phyloP scores from a whole-genome alignment of 495 filamentous ascomycete genomes.

The Corynascus novoguineensis region DNA sequence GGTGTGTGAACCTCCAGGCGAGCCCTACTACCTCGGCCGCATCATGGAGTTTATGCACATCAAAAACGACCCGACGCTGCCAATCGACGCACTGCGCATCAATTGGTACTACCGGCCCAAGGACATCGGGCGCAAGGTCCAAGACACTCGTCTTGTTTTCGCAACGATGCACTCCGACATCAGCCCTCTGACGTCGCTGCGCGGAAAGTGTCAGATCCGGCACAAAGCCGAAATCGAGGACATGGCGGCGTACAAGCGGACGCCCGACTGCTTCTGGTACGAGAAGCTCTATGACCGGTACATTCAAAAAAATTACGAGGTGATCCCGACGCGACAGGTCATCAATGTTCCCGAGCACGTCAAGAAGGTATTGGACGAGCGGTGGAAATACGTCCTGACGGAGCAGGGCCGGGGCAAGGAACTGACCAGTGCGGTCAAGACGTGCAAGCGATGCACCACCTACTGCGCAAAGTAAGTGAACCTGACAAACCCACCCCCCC shows the following conservation, averaged over 20 bases:
- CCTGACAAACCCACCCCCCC: not conserved
- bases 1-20: conserved; percentile 93
- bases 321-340: conserved; percentile 84
- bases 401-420: conserved; percentile 90
- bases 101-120: conserved; percentile 98
- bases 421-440: conserved; percentile 91
- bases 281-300: conserved; percentile 97
- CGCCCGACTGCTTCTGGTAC: conserved; percentile 87
- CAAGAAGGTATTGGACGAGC: conserved; percentile 88
- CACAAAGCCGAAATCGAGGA: conserved; percentile 82
- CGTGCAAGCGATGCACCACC: conserved; percentile 81
- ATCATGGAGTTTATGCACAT: conserved; percentile 96
- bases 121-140: conserved; percentile 86
- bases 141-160: conserved; percentile 83
- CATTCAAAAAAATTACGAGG: conserved; percentile 95
- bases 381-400: conserved; percentile 92
- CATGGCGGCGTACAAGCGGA: conserved; percentile 76
- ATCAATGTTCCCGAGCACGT: conserved; percentile 94
- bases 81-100: conserved; percentile 81
- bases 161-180: conserved; percentile 98
- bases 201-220: conserved; percentile 83
- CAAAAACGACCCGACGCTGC: conserved; percentile 62
- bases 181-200: conserved; percentile 83
- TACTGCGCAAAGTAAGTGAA: conserved; percentile 81
- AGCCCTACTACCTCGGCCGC: conserved; percentile 94